These are phyloP conservation scores for Eustoma russellianum DNA, from an alignment of 257 asterid genomes.

Conservation along the genomic window DNA sequence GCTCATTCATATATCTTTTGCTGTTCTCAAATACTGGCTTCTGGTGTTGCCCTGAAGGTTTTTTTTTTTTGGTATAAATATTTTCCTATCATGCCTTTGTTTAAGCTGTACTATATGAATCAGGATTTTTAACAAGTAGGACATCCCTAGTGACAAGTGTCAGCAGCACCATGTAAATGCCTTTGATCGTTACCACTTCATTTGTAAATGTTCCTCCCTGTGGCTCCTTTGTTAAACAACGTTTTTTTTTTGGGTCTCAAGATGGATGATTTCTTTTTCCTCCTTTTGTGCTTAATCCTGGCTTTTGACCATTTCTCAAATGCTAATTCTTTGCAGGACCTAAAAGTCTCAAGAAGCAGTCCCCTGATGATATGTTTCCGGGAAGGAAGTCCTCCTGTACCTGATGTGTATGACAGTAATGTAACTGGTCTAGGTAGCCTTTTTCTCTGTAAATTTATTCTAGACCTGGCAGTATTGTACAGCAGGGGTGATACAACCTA, in stretches of 20 bases:
- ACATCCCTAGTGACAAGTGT: too few species aligned
- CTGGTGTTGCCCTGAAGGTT: neutral
- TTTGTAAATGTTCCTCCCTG: too few species aligned
- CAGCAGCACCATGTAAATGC: too few species aligned
- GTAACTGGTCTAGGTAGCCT: slow-evolving; percentile 57
- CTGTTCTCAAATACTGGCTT: slow-evolving; percentile 1
- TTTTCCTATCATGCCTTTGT: too few species aligned
- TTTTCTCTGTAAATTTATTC: neutral
- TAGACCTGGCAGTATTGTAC: too few species aligned
- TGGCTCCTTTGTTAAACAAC: neutral
- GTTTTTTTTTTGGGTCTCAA: too few species aligned
- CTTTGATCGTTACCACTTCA: too few species aligned
- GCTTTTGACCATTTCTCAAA: slow-evolving; percentile 8
- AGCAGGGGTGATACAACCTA: too few species aligned
- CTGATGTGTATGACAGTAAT: slow-evolving; percentile 70
- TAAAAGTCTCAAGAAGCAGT: slow-evolving; percentile 33
- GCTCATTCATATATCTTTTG: slow-evolving; percentile 2
- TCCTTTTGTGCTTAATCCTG: neutral
- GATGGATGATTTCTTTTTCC: neutral
- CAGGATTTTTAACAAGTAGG: too few species aligned
- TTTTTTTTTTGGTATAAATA: neutral
- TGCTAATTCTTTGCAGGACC: slow-evolving; percentile 36
- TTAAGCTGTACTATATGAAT: neutral
- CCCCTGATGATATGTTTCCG: slow-evolving; percentile 79
- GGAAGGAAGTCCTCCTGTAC: slow-evolving; percentile 94